phyloP scores from a whole-genome alignment of 768 basidiomycete species.

The Pisolithus marmoratus region DNA sequence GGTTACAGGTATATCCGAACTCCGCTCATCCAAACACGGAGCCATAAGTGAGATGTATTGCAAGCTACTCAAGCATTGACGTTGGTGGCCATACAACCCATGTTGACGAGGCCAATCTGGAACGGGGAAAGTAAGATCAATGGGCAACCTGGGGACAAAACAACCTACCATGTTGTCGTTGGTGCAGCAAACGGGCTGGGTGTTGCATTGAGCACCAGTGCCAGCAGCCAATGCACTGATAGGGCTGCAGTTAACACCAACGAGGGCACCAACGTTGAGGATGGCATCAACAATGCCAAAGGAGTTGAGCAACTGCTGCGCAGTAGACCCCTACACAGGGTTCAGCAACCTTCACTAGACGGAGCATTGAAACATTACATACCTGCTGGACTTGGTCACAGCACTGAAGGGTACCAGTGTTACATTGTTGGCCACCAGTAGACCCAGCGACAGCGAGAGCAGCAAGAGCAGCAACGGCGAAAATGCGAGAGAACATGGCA shows the following conservation, averaged over 20 bases:
- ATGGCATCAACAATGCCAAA: neutral
- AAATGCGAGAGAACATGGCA: conserved; percentile 2
- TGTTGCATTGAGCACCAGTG: neutral
- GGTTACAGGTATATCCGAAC: neutral
- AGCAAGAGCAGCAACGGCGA: conserved; percentile 3
- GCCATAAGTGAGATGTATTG: neutral
- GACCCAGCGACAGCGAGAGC: neutral
- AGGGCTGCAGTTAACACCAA: conserved; percentile 35
- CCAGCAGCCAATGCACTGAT: conserved; percentile 18
- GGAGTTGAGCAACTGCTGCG: neutral
- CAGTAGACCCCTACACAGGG: neutral
- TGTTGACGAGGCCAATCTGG: conserved; percentile 31
- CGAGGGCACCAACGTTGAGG: neutral
- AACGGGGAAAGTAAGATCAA: neutral
- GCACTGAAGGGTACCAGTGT: conserved; percentile 1
- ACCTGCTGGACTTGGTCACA: neutral
- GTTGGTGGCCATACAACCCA: conserved; percentile 36
- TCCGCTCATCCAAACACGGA: neutral
- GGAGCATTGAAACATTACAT: neutral
- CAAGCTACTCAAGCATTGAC: conserved; percentile 5
- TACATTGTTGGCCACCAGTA: conserved; percentile 2
- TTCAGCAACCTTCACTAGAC: neutral
- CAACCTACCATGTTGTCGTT: conserved; percentile 38
- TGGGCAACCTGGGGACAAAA: too few species aligned
- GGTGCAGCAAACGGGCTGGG: conserved; percentile 41